Evolutionary conservation across 148 eudicot genomes (phyloP).

Genomic region (Spergularia marina): DNA sequence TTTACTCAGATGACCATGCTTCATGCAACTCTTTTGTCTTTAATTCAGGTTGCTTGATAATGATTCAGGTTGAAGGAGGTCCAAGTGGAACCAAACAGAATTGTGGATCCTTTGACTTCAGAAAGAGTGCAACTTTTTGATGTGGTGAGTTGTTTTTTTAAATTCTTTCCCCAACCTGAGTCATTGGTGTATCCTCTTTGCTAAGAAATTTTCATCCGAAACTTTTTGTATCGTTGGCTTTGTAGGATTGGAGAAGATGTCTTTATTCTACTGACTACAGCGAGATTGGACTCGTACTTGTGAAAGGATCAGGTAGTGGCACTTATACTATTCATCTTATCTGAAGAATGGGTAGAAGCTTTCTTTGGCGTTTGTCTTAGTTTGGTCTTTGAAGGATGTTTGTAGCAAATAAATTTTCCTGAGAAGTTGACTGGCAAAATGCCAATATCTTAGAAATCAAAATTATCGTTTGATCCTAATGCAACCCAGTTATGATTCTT

Average conservation of each 20-base stretch:
- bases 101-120: conserved; percentile 33
- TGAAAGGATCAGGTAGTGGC: conserved; percentile 57
- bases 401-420: background rate
- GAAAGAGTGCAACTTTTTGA: conserved; percentile 60
- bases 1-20: background rate
- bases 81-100: conserved; percentile 32
- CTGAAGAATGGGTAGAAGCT: background rate
- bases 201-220: conserved; percentile 13
- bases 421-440: background rate
- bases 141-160: conserved; percentile 49
- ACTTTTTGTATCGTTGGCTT: conserved; percentile 16
- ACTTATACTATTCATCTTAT: conserved; percentile 10
- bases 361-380: background rate
- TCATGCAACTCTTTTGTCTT: background rate
- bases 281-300: conserved; percentile 80
- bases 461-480: conserved; percentile 4
- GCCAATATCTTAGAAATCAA: background rate
- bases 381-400: background rate
- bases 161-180: background rate
- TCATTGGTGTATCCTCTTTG: background rate
- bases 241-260: conserved; percentile 78
- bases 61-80: conserved; percentile 58
- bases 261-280: conserved; percentile 80
- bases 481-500: background rate
- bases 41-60: conserved; percentile 10